Percentiles rank a stretch among this genome's conserved stretches.
Conservation (phyloP, 768 basidiomycete genomes). For the Galerina sulciceps region DNA sequence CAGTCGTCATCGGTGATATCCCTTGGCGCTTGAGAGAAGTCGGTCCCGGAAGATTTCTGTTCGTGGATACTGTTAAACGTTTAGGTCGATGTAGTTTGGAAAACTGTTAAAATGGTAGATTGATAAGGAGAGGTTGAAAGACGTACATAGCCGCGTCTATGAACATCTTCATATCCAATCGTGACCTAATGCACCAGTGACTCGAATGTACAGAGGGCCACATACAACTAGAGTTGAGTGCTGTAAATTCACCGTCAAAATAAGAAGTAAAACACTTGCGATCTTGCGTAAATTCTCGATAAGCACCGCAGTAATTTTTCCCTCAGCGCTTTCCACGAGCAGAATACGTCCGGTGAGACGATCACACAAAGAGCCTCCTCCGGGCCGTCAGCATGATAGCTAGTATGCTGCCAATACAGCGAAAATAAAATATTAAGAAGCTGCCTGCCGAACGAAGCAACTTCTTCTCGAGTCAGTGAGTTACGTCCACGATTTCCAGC, state of each 20-base stretch:
- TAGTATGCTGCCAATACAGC: conserved; percentile 46
- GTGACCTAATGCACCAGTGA: conserved; percentile 78
- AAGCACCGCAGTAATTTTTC: conserved; percentile 80
- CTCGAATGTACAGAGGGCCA: conserved; percentile 79
- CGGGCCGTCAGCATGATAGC: conserved; percentile 35
- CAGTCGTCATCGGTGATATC: conserved; percentile 67
- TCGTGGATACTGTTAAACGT: conserved; percentile 13
- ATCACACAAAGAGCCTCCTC: conserved; percentile 11
- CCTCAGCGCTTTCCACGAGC: conserved; percentile 71
- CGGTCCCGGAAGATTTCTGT: conserved; percentile 13
- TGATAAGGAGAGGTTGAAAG: not conserved
- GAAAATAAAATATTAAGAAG: conserved; percentile 85
- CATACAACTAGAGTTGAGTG: conserved; percentile 61
- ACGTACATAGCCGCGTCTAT: conserved; percentile 85
- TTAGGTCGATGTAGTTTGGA: not conserved
- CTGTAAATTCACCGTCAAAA: not conserved
- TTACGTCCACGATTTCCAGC: conserved; percentile 48
- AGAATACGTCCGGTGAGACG: conserved; percentile 38
- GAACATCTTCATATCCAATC: conserved; percentile 60
- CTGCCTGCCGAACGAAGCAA: conserved; percentile 71
- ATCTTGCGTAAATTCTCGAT: conserved; percentile 82
- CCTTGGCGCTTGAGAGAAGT: conserved; percentile 11
- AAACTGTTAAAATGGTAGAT: not conserved
- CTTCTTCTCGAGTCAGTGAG: conserved; percentile 82
- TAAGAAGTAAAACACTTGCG: conserved; percentile 54